Evolutionary conservation across 345 rosid genomes (phyloP).

Genomic region (Gynandropsis gynandra): DNA sequence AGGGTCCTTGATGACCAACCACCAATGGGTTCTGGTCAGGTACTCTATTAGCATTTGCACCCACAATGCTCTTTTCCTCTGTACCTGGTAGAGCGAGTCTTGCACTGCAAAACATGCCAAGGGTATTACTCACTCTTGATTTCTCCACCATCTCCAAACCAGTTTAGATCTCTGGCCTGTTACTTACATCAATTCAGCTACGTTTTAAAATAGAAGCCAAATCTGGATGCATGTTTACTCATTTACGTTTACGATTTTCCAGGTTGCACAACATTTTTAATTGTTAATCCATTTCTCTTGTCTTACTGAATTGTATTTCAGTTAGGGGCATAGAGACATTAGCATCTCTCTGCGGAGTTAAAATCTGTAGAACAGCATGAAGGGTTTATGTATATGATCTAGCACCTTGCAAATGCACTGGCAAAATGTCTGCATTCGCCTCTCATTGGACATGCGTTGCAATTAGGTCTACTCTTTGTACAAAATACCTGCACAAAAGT

Average conservation of each 20-base stretch:
- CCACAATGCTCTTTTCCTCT: slow-evolving; percentile 44
- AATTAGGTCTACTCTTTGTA: slow-evolving; percentile 88
- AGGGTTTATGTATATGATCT: slow-evolving; percentile 13
- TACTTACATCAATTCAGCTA: no score
- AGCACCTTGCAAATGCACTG: slow-evolving; percentile 96
- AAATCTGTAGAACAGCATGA: not conserved
- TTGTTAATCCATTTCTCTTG: not conserved
- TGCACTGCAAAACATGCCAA: slow-evolving; percentile 45
- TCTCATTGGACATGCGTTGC: slow-evolving; percentile 97
- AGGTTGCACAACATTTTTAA: no score
- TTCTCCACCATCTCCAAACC: not conserved
- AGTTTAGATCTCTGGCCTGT: slow-evolving; percentile 4
- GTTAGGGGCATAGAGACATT: not conserved
- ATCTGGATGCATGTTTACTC: no score
- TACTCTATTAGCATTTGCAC: slow-evolving; percentile 25
- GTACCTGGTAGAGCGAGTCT: slow-evolving; percentile 80
- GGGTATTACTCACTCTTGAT: not conserved
- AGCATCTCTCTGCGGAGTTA: not conserved
- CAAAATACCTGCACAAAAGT: slow-evolving; percentile 75
- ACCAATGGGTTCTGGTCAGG: slow-evolving; percentile 32
- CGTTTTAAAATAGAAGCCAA: no score
- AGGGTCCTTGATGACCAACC: slow-evolving; percentile 26
- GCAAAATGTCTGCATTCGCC: slow-evolving; percentile 99
- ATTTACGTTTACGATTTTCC: no score
- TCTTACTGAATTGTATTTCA: not conserved